Percentiles rank a stretch among this genome's conserved stretches.
Evolutionary conservation across 768 basidiomycete species (phyloP).

Genomic region (Tricholoma saponaceum): DNA sequence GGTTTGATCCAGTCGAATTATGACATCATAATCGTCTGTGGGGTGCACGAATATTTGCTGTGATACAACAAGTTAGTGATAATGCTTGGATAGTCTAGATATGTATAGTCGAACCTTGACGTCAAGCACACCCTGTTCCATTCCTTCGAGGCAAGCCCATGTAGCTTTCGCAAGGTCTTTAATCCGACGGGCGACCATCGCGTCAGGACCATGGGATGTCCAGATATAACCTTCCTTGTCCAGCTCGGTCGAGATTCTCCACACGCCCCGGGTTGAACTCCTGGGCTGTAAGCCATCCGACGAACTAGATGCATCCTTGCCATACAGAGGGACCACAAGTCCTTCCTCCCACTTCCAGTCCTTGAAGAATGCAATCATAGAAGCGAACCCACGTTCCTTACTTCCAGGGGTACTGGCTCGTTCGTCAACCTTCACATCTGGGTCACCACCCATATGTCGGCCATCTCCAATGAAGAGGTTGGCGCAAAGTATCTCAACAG

Average conservation of each 20-base stretch:
- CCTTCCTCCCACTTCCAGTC: conserved; percentile 84
- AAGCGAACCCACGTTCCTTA: conserved; percentile 77
- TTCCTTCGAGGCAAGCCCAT: conserved; percentile 46
- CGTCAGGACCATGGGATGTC: conserved; percentile 64
- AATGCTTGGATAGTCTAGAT: not conserved
- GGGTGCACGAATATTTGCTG: conserved; percentile 88
- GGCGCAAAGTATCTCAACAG: conserved; percentile 83
- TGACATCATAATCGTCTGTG: conserved; percentile 77
- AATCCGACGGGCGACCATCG: conserved; percentile 71
- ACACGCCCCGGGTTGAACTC: conserved; percentile 43
- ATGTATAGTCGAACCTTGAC: conserved; percentile 47
- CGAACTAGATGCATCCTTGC: conserved; percentile 26
- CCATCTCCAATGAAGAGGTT: conserved; percentile 64
- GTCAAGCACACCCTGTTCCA: conserved; percentile 46
- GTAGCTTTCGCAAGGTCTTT: conserved; percentile 73
- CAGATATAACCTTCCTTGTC: conserved; percentile 75
- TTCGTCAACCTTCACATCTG: conserved; percentile 28
- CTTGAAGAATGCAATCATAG: conserved; percentile 66
- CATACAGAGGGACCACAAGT: conserved; percentile 72
- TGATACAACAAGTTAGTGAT: conserved; percentile 1
- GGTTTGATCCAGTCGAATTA: conserved; percentile 67
- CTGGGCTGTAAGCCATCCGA: conserved; percentile 16
- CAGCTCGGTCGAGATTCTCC: conserved; percentile 76
- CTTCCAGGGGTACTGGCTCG: conserved; percentile 57
- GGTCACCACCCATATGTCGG: conserved; percentile 24